Evolutionary conservation across 2,329 filamentous ascomycete species (phyloP), one percentile per base, ranked within the genome.

Genomic region (Ophiostoma sp.): DNA sequence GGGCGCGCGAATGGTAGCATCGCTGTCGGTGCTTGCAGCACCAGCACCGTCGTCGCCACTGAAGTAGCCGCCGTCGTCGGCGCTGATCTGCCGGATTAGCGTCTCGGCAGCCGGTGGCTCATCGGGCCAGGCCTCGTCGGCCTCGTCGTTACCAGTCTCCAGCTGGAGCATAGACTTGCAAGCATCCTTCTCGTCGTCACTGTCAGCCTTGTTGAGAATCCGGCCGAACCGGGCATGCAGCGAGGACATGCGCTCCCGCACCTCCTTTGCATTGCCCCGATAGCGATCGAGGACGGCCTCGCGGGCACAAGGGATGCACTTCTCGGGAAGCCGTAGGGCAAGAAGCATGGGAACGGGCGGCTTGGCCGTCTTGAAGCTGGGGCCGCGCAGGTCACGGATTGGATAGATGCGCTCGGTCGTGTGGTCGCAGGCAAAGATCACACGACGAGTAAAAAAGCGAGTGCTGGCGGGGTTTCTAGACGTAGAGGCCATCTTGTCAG

Each of bases 381-480:
- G 27, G 11, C 36, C 38, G 40, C 38, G 40, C 12, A 27, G n/a
- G 40, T 64, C 58, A 16, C 58, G 52, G 58, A 69, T 65, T 9
- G 65, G 47, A 16, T 60, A 69, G 60, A 47, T 18, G 60, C 47
- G 47, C 16, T 67, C 41, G 47, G 42, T 8, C 3, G 58, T 7
- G 47, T 72, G 70, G 36, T 42, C 42, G 58, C 70, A 71, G 38
- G 67, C n/a, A n/a, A 67, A 71, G 27, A 71, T 27, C 42, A 64
- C 63, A 12, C 69, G 67, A 62, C 62, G 64, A 42, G 55, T 67
- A 16, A 63, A 69, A 49, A 64, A 47, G 42, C 42, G 38, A 4
- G 47, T 69, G 41, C 27, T 67, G 40, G 27, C 36, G 18, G 38
- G 11, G 18, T 5, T 5, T 12, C 6, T 42, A 12, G 55, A 2